A percentile compares a stretch with the other conserved stretches of the same genome.
These are phyloP conservation scores for Solanum sitiens DNA, from an alignment of 257 asterid species.

Conservation along the genomic window DNA sequence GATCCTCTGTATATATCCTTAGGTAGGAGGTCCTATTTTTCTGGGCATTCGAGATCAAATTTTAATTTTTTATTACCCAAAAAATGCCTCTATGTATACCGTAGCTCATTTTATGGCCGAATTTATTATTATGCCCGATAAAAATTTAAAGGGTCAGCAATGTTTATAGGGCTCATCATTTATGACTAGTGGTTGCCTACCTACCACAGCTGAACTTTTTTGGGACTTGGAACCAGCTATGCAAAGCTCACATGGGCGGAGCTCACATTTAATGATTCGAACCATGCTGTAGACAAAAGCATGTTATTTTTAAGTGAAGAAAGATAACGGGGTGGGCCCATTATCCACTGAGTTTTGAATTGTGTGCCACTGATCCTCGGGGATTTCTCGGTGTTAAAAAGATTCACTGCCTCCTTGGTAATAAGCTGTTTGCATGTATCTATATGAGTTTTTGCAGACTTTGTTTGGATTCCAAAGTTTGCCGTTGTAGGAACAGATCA, in stretches of 20 bases:
- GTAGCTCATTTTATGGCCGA: not conserved
- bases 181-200: not conserved
- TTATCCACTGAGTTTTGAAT: not conserved
- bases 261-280: not conserved
- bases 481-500: not conserved
- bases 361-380: not conserved
- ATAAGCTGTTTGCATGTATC: not conserved
- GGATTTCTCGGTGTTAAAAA: not conserved
- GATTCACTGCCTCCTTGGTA: not conserved
- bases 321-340: not conserved
- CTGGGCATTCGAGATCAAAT: not conserved
- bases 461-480: not conserved
- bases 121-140: not conserved
- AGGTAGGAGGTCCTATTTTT: not conserved
- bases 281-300: not conserved
- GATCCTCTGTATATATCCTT: not conserved
- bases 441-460: not conserved
- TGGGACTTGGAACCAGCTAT: not conserved
- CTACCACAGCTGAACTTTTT: not conserved
- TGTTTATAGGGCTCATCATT: not conserved
- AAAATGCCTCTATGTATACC: not conserved
- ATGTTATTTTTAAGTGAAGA: not conserved
- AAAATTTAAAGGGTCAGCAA: not conserved
- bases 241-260: not conserved
- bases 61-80: not conserved